Conservation (phyloP, 495 filamentous ascomycete species). For the Penicillium cosmopolitanum region DNA sequence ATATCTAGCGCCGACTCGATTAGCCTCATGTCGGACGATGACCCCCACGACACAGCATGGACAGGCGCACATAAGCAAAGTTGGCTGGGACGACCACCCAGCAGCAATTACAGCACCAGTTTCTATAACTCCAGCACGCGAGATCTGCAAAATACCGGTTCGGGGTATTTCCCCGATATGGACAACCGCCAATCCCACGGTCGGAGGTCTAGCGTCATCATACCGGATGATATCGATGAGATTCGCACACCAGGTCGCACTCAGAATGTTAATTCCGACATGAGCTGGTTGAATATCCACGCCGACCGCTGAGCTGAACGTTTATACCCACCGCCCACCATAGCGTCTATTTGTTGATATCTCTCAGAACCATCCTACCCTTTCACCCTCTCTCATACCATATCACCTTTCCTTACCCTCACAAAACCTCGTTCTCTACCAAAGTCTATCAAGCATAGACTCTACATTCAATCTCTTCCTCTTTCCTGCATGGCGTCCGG, state of each 20-base stretch:
- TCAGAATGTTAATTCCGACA: constrained; percentile 56
- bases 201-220: constrained; percentile 41
- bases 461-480: too few relatives aligned
- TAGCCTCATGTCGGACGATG: constrained; percentile 59
- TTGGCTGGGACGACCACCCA: constrained; percentile 55
- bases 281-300: constrained; percentile 77
- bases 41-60: constrained; percentile 53
- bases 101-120: constrained; percentile 65
- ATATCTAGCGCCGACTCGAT: constrained; percentile 64
- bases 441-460: too few relatives aligned
- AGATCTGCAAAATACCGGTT: constrained; percentile 31
- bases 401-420: background rate
- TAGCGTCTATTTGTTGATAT: too few relatives aligned
- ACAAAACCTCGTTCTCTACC: constrained; percentile 1
- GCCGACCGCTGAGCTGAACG: constrained; percentile 31
- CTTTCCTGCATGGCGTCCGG: background rate
- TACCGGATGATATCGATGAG: constrained; percentile 47
- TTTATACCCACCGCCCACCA: too few relatives aligned
- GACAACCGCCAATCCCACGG: constrained; percentile 31
- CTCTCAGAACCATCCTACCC: background rate
- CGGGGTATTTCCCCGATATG: constrained; percentile 21
- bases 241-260: constrained; percentile 36
- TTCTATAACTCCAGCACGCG: constrained; percentile 45
- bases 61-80: constrained; percentile 45
- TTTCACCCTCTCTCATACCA: background rate